Base-by-base conservation (phyloP, 2,329 filamentous ascomycete species). In the Aspergillus novofumigatus region DNA sequence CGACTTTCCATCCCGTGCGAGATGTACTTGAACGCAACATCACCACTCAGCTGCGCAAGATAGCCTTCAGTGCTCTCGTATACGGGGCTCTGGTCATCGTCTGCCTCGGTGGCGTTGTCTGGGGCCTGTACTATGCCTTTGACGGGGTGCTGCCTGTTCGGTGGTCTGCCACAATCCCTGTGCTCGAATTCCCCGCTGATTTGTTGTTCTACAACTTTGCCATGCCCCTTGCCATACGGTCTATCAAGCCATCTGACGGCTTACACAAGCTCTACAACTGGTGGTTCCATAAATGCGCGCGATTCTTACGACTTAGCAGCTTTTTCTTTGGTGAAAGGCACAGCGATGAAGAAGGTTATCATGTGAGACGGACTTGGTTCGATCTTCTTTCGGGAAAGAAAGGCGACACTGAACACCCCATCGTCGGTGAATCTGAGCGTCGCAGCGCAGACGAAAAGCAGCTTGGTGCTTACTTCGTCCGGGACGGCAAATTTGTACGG, bases 131-230 rank as follows among this genome's bases (percentile, higher is more conserved):
- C 28, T 83, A 84, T 62, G 75, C 83, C 4, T 84, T 89, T 47
- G 83, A 84, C 2, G 84, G 81, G 53, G 85, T 99, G 48, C 82
- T 99, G 20, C 94, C 94, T 0, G 90, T 99, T 49, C 90, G 93
- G 72, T 97, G 95, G 85, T 91, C 92, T 2, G 93, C 91, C 0
- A 93, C 92, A 62, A 90, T 96, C 65, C 92, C 94, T 0, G 89
- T 96, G 0, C 80, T 97, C 50, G 94, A 97, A 70, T 97, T 99
- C 63, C 94, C 94, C 0, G 85, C 96, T 59, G 93, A 99, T 69
- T 80, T 99, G 1, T 79, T 99, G 17, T 94, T 97, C 71, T 99
- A 97, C 81, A 97, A 97, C 74, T 96, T 97, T 72, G 79, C 97
- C 49, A 94, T 97, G 80, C 94, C 94, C 0, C 77, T 96, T 51